Evolutionary conservation across 768 basidiomycete genomes (phyloP).

Genomic region (Rhizopogon salebrosus): DNA sequence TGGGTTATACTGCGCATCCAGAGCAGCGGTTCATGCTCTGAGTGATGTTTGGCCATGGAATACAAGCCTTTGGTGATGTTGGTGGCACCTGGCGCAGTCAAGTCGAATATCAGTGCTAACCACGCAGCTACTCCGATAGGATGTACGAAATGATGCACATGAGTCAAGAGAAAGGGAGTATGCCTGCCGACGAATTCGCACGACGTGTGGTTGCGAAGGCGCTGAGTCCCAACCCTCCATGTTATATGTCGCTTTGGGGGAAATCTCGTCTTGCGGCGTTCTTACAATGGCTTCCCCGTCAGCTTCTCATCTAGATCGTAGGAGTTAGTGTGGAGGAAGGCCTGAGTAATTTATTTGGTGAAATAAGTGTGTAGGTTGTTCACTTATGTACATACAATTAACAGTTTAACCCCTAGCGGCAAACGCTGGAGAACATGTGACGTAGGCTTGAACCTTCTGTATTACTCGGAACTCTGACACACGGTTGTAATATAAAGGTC

Average conservation of each 20-base stretch:
- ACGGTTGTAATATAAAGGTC: too few relatives aligned
- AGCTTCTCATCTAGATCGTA: conserved; percentile 14
- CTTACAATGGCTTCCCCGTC: conserved; percentile 20
- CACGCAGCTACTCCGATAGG: conserved; percentile 42
- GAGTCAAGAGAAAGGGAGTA: conserved; percentile 45
- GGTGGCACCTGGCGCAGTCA: conserved; percentile 60
- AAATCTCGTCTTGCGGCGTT: conserved; percentile 21
- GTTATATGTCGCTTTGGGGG: conserved; percentile 47
- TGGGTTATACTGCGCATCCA: conserved; percentile 50
- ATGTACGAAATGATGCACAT: conserved; percentile 49
- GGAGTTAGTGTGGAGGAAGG: not conserved
- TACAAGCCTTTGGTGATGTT: conserved; percentile 70
- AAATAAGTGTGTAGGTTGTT: too few relatives aligned
- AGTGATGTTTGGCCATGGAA: conserved; percentile 70
- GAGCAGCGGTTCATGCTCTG: conserved; percentile 54
- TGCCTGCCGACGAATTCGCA: conserved; percentile 51
- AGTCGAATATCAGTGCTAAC: conserved; percentile 61
- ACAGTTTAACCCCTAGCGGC: too few relatives aligned
- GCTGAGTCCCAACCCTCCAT: conserved; percentile 41
- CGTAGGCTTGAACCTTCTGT: too few relatives aligned
- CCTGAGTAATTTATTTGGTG: not conserved
- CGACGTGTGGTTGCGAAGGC: conserved; percentile 43
- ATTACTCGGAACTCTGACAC: too few relatives aligned
- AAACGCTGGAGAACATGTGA: too few relatives aligned
- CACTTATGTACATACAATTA: too few relatives aligned